Base-by-base conservation (phyloP, 139 green algal genomes). In the Chlamydomonas sphaeroides region DNA sequence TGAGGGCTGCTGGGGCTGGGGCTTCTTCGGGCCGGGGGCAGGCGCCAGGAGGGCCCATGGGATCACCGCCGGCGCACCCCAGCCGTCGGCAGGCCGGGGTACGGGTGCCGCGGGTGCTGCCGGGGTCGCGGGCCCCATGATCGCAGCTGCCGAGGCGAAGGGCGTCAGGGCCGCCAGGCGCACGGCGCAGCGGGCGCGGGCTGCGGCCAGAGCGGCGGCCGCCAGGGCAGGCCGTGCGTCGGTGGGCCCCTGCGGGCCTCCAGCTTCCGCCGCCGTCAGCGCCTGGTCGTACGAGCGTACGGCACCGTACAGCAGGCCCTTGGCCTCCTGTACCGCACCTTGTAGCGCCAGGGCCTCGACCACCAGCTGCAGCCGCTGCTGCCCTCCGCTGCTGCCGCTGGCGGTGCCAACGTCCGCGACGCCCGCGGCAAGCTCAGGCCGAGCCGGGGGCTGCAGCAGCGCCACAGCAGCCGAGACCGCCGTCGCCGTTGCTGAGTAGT, bases 141-240 rank as follows among this genome's bases (percentile, higher is more conserved):
- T n/a, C n/a, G n/a, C n/a, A n/a, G n/a, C n/a, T n/a, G n/a, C n/a
- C n/a, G n/a, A n/a, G 23, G 72, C 72, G 56, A 59, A 79, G 10
- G 72, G 72, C 10, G 39, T 68, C 5, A 49, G 41, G 1, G 59
- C 74, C 30, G 74, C 41, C 18, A 80, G 61, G 6, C 74, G 74
- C 35, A 80, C 21, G 14, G 39, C 15, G 42, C 59, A 71, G 39
- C 74, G 74, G 28, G n/a, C 74, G 17, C 39, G 39, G 14, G 74
- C 74, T 30, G 38, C n/a, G 35, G 41, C 32, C 25, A 70, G n/a
- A 3, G 74, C 74, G 30, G 74, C 59, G 18, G 30, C 39, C 18
- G 70, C 59, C 39, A 80, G 38, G 18, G 18, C 23, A 1, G 25
- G 18, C 23, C 23, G 1, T 21, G 18, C 6, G 18, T n/a, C 23